Conservation (phyloP, 208 protist genomes). For the Naegleria fowleri region DNA sequence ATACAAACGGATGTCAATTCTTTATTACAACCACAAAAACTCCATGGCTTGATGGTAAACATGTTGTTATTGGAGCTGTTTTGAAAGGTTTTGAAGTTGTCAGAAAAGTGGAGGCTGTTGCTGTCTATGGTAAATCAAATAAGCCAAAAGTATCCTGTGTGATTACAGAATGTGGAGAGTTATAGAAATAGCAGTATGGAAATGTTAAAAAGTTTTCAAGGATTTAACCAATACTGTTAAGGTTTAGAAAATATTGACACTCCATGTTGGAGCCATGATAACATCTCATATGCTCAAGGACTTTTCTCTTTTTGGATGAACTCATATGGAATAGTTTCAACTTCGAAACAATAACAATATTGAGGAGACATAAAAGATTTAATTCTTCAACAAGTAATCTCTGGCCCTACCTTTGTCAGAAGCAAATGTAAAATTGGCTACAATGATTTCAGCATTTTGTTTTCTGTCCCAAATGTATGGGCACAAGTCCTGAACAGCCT, state of each 20-base stretch:
- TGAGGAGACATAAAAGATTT: background rate
- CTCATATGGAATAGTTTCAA: too few relatives aligned
- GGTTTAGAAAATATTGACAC: too few relatives aligned
- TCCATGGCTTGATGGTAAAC: background rate
- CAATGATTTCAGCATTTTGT: background rate
- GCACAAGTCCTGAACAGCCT: background rate
- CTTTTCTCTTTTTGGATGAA: too few relatives aligned
- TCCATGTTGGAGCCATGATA: too few relatives aligned
- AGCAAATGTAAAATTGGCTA: background rate
- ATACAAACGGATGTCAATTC: constrained; percentile 64
- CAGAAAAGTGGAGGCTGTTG: constrained; percentile 33
- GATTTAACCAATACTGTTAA: too few relatives aligned
- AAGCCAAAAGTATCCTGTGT: background rate
- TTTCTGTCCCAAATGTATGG: background rate
- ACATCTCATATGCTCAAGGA: too few relatives aligned
- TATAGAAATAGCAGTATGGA: background rate
- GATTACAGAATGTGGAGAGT: constrained; percentile 4
- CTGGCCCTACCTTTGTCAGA: background rate
- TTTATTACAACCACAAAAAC: constrained; percentile 61
- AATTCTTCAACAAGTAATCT: background rate
- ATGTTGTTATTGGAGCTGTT: constrained; percentile 8
- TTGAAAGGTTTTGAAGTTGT: background rate
- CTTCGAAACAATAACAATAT: too few relatives aligned
- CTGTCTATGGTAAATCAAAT: constrained; percentile 28
- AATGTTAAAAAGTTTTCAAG: too few relatives aligned